Evolutionary conservation across 2,329 filamentous ascomycete species (phyloP).

Genomic region (Paracamarosporium sp.): DNA sequence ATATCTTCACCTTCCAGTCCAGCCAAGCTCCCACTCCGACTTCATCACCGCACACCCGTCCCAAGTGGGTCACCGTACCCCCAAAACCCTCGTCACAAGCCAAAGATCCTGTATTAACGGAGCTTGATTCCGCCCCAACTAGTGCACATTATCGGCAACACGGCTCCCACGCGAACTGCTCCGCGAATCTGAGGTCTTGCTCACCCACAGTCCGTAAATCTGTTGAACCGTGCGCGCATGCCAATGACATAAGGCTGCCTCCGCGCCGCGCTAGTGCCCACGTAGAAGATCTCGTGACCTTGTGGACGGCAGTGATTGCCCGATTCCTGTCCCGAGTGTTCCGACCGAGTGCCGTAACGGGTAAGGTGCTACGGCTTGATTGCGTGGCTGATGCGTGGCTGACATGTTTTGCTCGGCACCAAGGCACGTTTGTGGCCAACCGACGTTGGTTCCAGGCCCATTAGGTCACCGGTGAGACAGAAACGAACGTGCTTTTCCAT

Average conservation of each 20-base stretch:
- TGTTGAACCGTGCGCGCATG: neutral
- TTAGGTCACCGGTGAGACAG: neutral
- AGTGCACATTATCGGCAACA: neutral
- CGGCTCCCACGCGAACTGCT: conserved; percentile 3
- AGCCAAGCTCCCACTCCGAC: neutral
- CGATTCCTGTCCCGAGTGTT: neutral
- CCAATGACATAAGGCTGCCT: neutral
- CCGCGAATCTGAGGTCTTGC: neutral
- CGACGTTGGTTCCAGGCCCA: neutral
- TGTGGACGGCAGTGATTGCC: neutral
- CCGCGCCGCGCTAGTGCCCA: neutral
- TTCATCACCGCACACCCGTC: neutral
- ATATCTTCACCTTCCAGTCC: neutral
- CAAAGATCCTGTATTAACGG: neutral
- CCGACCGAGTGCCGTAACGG: neutral
- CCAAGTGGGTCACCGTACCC: neutral
- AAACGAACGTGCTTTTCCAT: neutral
- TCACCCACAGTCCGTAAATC: neutral
- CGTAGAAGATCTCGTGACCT: neutral
- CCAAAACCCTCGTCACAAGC: neutral
- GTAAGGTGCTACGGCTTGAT: neutral
- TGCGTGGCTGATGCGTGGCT: conserved; percentile 8
- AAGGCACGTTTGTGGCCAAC: neutral
- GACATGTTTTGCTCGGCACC: neutral
- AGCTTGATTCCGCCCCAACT: neutral